A percentile compares a stretch with the other conserved stretches of the same genome.
phyloP scores from a whole-genome alignment of 768 basidiomycete species.

The Phaeotremella fagi region DNA sequence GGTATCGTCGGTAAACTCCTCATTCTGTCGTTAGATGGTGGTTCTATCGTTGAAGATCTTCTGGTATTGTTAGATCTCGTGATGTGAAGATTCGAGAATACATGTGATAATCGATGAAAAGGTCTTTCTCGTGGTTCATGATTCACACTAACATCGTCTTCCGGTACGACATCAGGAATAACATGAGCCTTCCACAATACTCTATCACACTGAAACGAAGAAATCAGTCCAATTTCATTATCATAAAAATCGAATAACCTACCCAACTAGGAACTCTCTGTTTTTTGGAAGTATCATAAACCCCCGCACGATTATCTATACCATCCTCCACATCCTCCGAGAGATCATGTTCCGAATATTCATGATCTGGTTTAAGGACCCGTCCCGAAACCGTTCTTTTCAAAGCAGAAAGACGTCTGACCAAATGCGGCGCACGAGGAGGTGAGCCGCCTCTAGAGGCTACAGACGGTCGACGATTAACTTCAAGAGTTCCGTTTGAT shows the following conservation, averaged over 20 bases:
- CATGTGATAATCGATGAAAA: conserved; percentile 17
- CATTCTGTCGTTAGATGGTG: neutral
- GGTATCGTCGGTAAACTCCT: neutral
- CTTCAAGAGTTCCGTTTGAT: neutral
- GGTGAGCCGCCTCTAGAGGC: neutral
- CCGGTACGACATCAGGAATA: conserved; percentile 22
- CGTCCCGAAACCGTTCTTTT: conserved; percentile 33
- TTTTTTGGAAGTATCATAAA: conserved; percentile 47
- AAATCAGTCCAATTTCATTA: neutral
- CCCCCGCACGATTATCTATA: conserved; percentile 40
- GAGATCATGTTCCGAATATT: too few species aligned
- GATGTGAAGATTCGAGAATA: conserved; percentile 25
- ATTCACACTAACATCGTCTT: neutral
- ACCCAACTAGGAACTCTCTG: conserved; percentile 49
- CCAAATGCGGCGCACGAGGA: neutral
- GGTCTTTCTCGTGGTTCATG: conserved; percentile 4
- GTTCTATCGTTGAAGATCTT: neutral
- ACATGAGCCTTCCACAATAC: conserved; percentile 46
- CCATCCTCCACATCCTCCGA: conserved; percentile 17
- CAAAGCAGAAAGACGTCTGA: conserved; percentile 18
- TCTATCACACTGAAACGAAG: conserved; percentile 41
- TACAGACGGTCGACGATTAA: conserved; percentile 2
- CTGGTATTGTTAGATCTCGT: neutral
- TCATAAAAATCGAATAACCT: conserved; percentile 6
- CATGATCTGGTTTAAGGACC: conserved; percentile 1